phyloP scores from a whole-genome alignment of 2,329 filamentous ascomycete species.

The Phoma sp. region DNA sequence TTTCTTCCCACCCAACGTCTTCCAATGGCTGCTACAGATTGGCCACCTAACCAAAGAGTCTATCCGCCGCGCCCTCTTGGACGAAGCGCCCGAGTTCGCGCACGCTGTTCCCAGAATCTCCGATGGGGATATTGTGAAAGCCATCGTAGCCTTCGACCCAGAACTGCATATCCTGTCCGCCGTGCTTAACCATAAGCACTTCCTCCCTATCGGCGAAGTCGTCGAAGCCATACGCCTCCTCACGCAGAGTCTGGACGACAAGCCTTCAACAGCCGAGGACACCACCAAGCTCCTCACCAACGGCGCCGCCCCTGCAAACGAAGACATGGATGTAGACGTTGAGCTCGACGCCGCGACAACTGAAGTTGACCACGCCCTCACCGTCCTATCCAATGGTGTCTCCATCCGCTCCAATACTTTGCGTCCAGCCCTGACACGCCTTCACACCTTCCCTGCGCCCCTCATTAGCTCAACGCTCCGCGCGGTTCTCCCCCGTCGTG shows the following conservation, averaged over 20 bases:
- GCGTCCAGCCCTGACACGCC: constrained; percentile 72
- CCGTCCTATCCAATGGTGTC: constrained; percentile 70
- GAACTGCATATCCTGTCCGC: constrained; percentile 71
- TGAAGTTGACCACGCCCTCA: constrained; percentile 72
- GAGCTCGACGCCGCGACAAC: constrained; percentile 52
- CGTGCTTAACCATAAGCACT: constrained; percentile 68
- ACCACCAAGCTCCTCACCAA: constrained; percentile 52
- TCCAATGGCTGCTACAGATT: constrained; percentile 68
- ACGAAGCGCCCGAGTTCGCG: constrained; percentile 50
- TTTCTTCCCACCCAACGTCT: constrained; percentile 59
- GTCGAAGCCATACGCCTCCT: constrained; percentile 70
- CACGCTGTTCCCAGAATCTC: constrained; percentile 57
- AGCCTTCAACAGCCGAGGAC: constrained; percentile 31
- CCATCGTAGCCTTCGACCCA: constrained; percentile 71
- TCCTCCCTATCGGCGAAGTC: constrained; percentile 71
- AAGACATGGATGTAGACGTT: constrained; percentile 44
- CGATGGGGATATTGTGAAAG: constrained; percentile 67
- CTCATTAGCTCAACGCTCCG: constrained; percentile 70
- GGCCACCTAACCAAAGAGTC: constrained; percentile 57
- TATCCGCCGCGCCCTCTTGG: constrained; percentile 51
- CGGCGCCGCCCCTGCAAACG: constrained; percentile 30
- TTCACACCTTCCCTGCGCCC: constrained; percentile 69
- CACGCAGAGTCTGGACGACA: constrained; percentile 71
- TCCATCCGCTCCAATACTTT: constrained; percentile 69
- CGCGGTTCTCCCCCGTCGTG: constrained; percentile 68